A percentile compares a stretch with the other conserved stretches of the same genome.
phyloP scores from a whole-genome alignment of 2,329 filamentous ascomycete genomes.

The Exophiala alcalophila region DNA sequence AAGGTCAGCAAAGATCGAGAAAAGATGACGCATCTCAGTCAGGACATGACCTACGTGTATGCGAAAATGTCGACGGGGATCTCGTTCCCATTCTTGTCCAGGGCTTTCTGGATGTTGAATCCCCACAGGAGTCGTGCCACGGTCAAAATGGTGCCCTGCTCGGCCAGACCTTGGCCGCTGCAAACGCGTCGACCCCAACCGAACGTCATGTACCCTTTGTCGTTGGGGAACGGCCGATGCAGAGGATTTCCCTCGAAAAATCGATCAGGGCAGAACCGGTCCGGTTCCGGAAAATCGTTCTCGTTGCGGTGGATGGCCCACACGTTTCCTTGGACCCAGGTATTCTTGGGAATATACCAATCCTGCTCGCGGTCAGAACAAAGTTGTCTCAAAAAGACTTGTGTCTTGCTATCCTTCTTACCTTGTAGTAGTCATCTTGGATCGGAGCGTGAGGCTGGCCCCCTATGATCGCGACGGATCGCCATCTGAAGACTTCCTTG shows the following conservation, averaged over 20 bases:
- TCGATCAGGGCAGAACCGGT: conserved; percentile 47
- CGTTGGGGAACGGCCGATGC: conserved; percentile 36
- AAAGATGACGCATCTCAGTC: neutral
- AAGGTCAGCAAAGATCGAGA: neutral
- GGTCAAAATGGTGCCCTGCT: conserved; percentile 48
- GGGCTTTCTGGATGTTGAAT: conserved; percentile 25
- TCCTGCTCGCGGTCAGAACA: conserved; percentile 25
- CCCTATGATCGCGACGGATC: conserved; percentile 33
- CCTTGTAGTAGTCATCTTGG: conserved; percentile 50
- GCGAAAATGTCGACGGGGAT: conserved; percentile 57
- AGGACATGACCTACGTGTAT: conserved; percentile 43
- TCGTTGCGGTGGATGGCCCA: conserved; percentile 39
- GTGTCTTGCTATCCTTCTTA: conserved; percentile 32
- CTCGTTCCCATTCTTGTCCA: conserved; percentile 39
- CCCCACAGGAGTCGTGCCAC: conserved; percentile 49
- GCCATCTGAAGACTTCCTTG: conserved; percentile 53
- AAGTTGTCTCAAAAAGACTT: conserved; percentile 22
- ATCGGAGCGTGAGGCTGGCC: conserved; percentile 50
- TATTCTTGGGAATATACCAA: conserved; percentile 51
- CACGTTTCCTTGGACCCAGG: conserved; percentile 45
- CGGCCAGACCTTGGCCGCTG: conserved; percentile 34
- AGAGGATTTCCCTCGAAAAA: conserved; percentile 27
- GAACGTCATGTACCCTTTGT: conserved; percentile 52
- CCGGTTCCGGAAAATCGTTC: conserved; percentile 48
- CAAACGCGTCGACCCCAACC: conserved; percentile 51